Evolutionary conservation across 768 basidiomycete species (phyloP), one percentile per base, ranked within the genome.

Genomic region (Cystofilobasidium ferigula): DNA sequence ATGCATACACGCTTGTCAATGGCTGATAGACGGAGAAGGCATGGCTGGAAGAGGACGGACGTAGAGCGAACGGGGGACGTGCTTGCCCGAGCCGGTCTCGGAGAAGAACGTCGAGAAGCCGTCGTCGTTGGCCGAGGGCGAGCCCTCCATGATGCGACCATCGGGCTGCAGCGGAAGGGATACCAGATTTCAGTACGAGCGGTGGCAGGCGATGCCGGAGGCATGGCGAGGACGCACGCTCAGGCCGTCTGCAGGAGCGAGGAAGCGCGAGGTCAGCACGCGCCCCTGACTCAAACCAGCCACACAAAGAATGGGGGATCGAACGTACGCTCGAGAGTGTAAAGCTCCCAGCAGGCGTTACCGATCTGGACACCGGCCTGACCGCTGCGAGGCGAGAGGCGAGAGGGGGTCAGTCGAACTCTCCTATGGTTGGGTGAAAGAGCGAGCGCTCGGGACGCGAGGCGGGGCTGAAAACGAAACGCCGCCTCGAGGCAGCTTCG

Each of bases 91-190:
- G 36, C 88, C 87, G 58, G 94, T 98, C 82, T 99, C 95, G 42
- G 91, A 94, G 82, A 99, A 99, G 83, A 99, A 99, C 70, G 95
- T 99, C 77, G 86, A 89, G 84, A 99, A 98, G 73, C 95, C 95
- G 78, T 84, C 86, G 72, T 91, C 87, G 71, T 83, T 83, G 67
- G 81, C 79, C 61, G 86, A 85, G 48, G 85, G 83, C 16, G 89
- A 85, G 65, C 82, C 83, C 72, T 89, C 87, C 67, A 83, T 78
- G 70, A 95, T 81, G 74, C 93, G 90, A 75, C 94, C 94, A 76
- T 97, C 94, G 70, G 93, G 89, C 94, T 97, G 72, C 71, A 40
- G n/a, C 2, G 24, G 26, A 30, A 45, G n/a, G n/a, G n/a, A n/a
- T n/a, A n/a, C n/a, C n/a, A n/a, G n/a, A n/a, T n/a, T n/a, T n/a